Conservation (phyloP, 2,329 filamentous ascomycete species). For the Venturia asperata region DNA sequence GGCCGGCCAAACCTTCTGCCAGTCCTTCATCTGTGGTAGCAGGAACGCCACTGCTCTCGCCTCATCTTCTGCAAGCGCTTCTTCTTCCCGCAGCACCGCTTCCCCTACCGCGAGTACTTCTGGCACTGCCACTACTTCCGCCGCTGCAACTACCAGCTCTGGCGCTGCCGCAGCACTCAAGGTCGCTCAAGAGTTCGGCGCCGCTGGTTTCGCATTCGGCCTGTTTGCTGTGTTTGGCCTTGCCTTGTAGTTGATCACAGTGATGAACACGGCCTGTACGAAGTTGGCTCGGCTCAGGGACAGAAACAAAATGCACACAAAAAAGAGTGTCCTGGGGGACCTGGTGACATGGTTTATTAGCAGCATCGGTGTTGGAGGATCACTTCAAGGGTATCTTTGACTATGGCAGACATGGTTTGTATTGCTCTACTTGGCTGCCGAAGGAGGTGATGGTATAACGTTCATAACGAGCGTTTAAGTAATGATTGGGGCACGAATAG, state of each 20-base stretch:
- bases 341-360: conserved; percentile 3
- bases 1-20: conserved; percentile 40
- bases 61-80: conserved; percentile 27
- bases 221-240: conserved; percentile 51
- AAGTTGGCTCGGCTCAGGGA: background rate
- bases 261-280: conserved; percentile 5
- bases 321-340: conserved; percentile 3
- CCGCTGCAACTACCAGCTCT: conserved; percentile 25
- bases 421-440: conserved; percentile 8
- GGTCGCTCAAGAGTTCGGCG: conserved; percentile 45
- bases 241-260: conserved; percentile 41
- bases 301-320: background rate
- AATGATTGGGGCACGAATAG: conserved; percentile 2
- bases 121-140: conserved; percentile 24
- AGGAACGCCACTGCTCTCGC: conserved; percentile 36
- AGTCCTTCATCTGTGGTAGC: conserved; percentile 46
- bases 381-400: conserved; percentile 8
- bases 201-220: conserved; percentile 45
- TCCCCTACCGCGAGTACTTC: conserved; percentile 27
- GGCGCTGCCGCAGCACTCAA: conserved; percentile 41
- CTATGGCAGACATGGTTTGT: conserved; percentile 8
- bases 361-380: conserved; percentile 12
- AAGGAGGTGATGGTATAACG: background rate
- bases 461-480: conserved; percentile 3
- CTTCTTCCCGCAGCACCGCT: conserved; percentile 23